Conservation (phyloP, 2,329 filamentous ascomycete species). For the Sporothrix sp. region DNA sequence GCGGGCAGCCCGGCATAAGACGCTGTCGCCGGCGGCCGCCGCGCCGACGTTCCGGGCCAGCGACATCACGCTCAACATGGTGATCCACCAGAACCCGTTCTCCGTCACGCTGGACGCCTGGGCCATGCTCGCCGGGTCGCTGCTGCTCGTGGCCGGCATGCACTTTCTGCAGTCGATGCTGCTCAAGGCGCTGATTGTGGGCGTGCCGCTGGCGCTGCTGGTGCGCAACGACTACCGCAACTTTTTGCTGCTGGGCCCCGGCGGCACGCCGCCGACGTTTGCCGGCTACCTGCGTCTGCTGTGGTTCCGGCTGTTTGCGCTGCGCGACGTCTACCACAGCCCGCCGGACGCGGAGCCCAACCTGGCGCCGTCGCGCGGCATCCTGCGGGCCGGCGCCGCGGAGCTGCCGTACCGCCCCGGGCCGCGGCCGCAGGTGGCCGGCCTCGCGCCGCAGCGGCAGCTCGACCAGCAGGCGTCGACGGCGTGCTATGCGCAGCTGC, state of each 20-base stretch:
- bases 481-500: constrained; percentile 46
- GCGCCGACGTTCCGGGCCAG: not conserved
- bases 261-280: constrained; percentile 67
- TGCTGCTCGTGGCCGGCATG: constrained; percentile 41
- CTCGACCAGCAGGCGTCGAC: constrained; percentile 53
- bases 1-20: not conserved
- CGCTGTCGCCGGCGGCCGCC: constrained; percentile 7
- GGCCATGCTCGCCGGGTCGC: constrained; percentile 35
- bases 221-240: constrained; percentile 64
- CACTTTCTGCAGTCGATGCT: constrained; percentile 40
- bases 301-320: constrained; percentile 60
- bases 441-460: constrained; percentile 76
- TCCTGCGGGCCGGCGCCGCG: constrained; percentile 33
- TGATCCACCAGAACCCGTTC: constrained; percentile 41
- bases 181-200: constrained; percentile 39
- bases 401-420: constrained; percentile 52
- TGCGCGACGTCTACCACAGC: constrained; percentile 55
- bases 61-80: constrained; percentile 29
- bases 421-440: constrained; percentile 55
- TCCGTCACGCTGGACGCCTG: constrained; percentile 44
- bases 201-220: constrained; percentile 39
- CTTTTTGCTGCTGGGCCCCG: constrained; percentile 68
- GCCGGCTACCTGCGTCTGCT: constrained; percentile 65
- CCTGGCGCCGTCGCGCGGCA: constrained; percentile 45
- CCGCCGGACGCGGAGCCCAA: constrained; percentile 43